Percentiles rank a stretch among this genome's conserved stretches.
phyloP scores from a whole-genome alignment of 1,284 basidiomycete species.

The Peniophora sp. region DNA sequence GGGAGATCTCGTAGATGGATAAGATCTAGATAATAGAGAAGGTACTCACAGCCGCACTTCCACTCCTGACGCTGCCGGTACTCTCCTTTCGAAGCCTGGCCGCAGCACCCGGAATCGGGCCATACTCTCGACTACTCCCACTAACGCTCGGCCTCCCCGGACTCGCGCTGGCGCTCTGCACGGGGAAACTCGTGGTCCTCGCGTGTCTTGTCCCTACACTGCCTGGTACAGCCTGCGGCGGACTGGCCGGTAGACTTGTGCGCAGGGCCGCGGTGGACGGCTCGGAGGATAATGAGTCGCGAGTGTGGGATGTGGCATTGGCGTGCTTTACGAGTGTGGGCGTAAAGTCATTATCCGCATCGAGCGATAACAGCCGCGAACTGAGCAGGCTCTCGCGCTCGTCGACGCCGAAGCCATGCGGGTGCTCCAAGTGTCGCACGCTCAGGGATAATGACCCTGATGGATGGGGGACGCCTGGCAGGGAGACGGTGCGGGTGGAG shows the following conservation, averaged over 20 bases:
- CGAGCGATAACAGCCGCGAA: conserved; percentile 59
- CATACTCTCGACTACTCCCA: neutral
- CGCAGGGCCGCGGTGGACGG: conserved; percentile 35
- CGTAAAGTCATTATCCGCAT: conserved; percentile 48
- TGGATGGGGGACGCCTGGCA: conserved; percentile 60
- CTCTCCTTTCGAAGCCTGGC: conserved; percentile 37
- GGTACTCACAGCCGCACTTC: conserved; percentile 16
- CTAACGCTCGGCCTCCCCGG: neutral
- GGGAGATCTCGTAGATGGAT: conserved; percentile 2
- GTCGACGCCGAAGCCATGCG: conserved; percentile 58
- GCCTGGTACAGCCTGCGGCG: conserved; percentile 41
- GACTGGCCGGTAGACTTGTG: conserved; percentile 34
- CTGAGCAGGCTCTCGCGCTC: conserved; percentile 67
- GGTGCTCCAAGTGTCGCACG: conserved; percentile 53
- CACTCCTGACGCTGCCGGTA: conserved; percentile 23
- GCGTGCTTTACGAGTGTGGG: conserved; percentile 53
- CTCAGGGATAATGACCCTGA: conserved; percentile 55
- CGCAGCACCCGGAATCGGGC: neutral
- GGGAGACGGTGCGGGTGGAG: conserved; percentile 43
- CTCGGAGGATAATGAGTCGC: conserved; percentile 38
- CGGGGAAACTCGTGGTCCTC: conserved; percentile 27
- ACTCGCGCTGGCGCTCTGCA: conserved; percentile 23
- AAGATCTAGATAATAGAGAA: neutral
- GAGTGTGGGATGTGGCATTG: conserved; percentile 19
- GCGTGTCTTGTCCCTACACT: conserved; percentile 41